These are phyloP conservation scores for Fusarium decemcellulare DNA, from an alignment of 2,329 filamentous ascomycete genomes.

Conservation along the genomic window DNA sequence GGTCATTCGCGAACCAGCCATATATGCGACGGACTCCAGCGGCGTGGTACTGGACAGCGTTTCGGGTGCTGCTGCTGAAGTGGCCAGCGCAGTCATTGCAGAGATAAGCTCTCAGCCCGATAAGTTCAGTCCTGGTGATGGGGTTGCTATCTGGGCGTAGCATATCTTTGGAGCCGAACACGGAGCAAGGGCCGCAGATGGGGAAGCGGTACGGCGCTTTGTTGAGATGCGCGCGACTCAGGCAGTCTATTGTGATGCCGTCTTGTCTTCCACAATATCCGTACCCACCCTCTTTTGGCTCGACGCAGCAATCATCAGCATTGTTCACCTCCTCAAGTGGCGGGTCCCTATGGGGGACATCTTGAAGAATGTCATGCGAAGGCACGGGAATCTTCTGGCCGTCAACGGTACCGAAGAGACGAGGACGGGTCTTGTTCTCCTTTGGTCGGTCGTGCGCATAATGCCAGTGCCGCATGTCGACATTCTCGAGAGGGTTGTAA, in stretches of 20 bases:
- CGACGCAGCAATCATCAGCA: slow-evolving; percentile 23
- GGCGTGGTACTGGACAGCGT: slow-evolving; percentile 15
- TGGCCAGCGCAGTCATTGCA: slow-evolving; percentile 49
- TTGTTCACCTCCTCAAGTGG: background rate
- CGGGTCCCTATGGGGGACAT: slow-evolving; percentile 19
- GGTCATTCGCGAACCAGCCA: slow-evolving; percentile 32
- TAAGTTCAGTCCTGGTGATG: slow-evolving; percentile 42
- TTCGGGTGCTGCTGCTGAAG: slow-evolving; percentile 9
- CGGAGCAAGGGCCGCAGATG: slow-evolving; percentile 45
- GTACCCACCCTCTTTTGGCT: slow-evolving; percentile 29
- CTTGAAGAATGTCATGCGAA: slow-evolving; percentile 29
- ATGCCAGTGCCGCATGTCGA: slow-evolving; percentile 41
- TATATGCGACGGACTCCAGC: slow-evolving; percentile 45
- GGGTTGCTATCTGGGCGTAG: slow-evolving; percentile 13
- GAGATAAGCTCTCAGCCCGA: slow-evolving; percentile 54
- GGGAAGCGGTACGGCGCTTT: slow-evolving; percentile 34
- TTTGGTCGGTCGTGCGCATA: background rate
- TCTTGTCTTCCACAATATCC: slow-evolving; percentile 23
- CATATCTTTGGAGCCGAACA: slow-evolving; percentile 34
- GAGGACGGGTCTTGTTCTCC: background rate
- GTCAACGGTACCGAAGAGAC: slow-evolving; percentile 26
- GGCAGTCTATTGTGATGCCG: slow-evolving; percentile 21
- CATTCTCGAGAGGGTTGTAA: slow-evolving; percentile 32
- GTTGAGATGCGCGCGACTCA: slow-evolving; percentile 32
- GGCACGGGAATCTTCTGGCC: slow-evolving; percentile 20